Percentiles rank a stretch among this genome's conserved stretches.
Conservation (phyloP, 2,329 filamentous ascomycete genomes). For the Pestalotiopsis sp. region DNA sequence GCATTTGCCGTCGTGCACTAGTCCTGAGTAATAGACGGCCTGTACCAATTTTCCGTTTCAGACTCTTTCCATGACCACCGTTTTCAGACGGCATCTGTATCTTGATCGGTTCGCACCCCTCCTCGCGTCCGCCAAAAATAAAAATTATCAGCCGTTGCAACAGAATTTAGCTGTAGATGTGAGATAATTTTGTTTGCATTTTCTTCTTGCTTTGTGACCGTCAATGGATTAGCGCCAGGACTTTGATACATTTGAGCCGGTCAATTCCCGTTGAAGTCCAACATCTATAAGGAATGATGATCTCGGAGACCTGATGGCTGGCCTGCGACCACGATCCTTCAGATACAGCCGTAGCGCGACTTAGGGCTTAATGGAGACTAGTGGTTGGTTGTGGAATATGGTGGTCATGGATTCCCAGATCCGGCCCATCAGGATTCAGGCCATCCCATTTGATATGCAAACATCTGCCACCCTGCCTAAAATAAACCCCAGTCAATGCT, state of each 20-base stretch:
- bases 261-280: too few relatives aligned
- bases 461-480: too few relatives aligned
- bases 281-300: too few relatives aligned
- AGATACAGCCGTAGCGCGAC: not conserved
- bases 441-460: not conserved
- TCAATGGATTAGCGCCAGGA: too few relatives aligned
- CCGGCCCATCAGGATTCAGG: not conserved
- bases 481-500: too few relatives aligned
- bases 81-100: not conserved
- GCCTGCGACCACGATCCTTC: too few relatives aligned
- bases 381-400: not conserved
- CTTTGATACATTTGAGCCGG: too few relatives aligned
- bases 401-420: not conserved
- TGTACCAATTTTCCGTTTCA: not conserved
- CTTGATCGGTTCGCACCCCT: not conserved
- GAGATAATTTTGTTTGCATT: too few relatives aligned
- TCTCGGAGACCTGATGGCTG: too few relatives aligned
- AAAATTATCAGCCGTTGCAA: not conserved
- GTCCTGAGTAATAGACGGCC: not conserved
- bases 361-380: not conserved
- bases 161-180: too few relatives aligned
- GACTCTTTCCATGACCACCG: not conserved
- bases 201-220: too few relatives aligned
- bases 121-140: not conserved
- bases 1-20: not conserved